Percentiles rank a stretch among this genome's conserved stretches.
phyloP scores from a whole-genome alignment of 306 rosid species.

The Coriaria nepalensis region DNA sequence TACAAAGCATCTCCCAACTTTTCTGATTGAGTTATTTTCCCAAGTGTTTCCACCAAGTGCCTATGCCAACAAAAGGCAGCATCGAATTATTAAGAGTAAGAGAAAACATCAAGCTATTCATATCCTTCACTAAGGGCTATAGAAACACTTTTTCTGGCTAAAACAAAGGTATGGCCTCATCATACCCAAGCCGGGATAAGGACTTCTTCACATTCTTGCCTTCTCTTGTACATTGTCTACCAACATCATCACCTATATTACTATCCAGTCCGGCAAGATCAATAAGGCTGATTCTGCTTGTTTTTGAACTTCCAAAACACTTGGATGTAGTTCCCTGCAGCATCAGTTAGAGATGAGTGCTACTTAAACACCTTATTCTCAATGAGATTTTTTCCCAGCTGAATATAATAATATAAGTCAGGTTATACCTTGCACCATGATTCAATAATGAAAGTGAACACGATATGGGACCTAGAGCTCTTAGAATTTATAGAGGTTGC shows the following conservation, averaged over 20 bases:
- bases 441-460: conserved; percentile 70
- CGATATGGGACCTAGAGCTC: conserved; percentile 87
- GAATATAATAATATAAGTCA: conserved; percentile 1
- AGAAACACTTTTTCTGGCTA: neutral
- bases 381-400: neutral
- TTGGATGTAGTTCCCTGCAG: conserved; percentile 59
- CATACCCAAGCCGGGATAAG: conserved; percentile 82
- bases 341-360: conserved; percentile 5
- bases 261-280: conserved; percentile 88
- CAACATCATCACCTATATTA: conserved; percentile 45
- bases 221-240: conserved; percentile 51
- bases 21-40: conserved; percentile 34
- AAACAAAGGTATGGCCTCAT: conserved; percentile 2
- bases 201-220: conserved; percentile 65
- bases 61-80: conserved; percentile 31
- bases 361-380: neutral
- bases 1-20: conserved; percentile 34
- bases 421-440: conserved; percentile 84
- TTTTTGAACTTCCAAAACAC: conserved; percentile 80
- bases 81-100: too few species aligned
- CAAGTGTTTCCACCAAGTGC: conserved; percentile 52
- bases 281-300: conserved; percentile 81
- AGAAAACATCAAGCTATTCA: too few species aligned
- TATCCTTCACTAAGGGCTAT: neutral
- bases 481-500: conserved; percentile 73